Evolutionary conservation across 306 rosid species (phyloP), one percentile per base, ranked within the genome.

Genomic region (Arachis hypogaea): DNA sequence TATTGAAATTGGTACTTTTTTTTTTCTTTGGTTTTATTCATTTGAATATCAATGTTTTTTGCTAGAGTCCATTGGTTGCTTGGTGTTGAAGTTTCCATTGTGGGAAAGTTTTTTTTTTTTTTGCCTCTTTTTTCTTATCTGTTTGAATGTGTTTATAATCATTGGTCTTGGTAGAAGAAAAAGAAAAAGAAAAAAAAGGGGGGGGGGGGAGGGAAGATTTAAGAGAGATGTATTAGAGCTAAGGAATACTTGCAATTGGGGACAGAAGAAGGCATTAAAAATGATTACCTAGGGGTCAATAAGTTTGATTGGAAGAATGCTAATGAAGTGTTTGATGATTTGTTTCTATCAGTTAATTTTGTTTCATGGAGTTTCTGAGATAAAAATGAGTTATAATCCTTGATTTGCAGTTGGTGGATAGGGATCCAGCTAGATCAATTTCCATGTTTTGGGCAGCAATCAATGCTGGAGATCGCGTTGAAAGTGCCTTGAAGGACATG

Each of bases 401-500:
- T 76, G 3, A 2, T 61, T 54, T 70, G 45, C 75, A 92, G 99
- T 83, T 92, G 76, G 95, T 92, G 55, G 99, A 89, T 16, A 91
- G 88, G 86, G 92, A 94, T 83, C 99, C 97, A 5, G 74, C 83
- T 55, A 85, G 57, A 77, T 93, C 99, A 67, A 85, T 94, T 61
- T 84, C 96, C 9, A 70, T 92, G 74, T 92, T 94, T 72, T 94
- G 98, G 98, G 88, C 93, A 6, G 90, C 97, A 22, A 94, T 94
- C 74, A 94, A 94, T 78, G 88, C 93, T 0, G 96, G 98, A 18
- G 98, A 94, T 78, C 82, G 96, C 59, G 97, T 94, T 11, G 98
- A 91, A 59, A 91, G 96, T 79, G 98, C 98, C 11, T 77, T 91
- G 88, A 94, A 91, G 70, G 98, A 94, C 77, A 94, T 94, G 98